phyloP scores from a whole-genome alignment of 2,329 filamentous ascomycete species.

The Aquanectria penicillioides region DNA sequence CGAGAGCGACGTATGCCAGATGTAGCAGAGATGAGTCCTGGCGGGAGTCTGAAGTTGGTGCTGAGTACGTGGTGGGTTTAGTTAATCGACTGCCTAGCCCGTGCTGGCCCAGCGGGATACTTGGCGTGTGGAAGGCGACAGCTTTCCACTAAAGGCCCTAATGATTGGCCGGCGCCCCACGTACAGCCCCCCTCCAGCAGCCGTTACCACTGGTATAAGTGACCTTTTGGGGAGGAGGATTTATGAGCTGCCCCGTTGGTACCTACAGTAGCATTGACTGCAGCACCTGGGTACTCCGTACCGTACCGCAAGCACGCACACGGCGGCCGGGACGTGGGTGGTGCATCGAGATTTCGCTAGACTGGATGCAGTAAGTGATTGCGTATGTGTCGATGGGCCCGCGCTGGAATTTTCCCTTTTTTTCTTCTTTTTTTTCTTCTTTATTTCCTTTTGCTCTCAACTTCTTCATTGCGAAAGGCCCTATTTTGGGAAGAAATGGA shows the following conservation, averaged over 20 bases:
- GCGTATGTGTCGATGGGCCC: constrained; percentile 4
- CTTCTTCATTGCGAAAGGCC: too few relatives aligned
- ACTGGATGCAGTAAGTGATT: constrained; percentile 5
- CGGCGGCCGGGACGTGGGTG: too few relatives aligned
- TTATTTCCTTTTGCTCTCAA: neutral
- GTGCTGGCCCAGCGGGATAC: constrained; percentile 1
- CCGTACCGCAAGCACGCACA: too few relatives aligned
- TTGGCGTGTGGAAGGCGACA: constrained; percentile 36
- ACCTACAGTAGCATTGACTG: too few relatives aligned
- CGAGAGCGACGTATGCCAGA: neutral
- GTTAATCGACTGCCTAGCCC: constrained; percentile 17
- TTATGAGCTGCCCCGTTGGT: too few relatives aligned
- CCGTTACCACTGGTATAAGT: too few relatives aligned
- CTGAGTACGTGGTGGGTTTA: constrained; percentile 6
- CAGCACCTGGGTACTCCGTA: too few relatives aligned
- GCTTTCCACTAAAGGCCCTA: constrained; percentile 27
- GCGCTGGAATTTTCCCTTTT: neutral
- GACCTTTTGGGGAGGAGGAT: too few relatives aligned
- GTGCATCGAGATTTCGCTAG: neutral
- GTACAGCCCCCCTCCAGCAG: too few relatives aligned
- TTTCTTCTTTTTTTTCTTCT: neutral
- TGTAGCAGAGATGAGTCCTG: too few relatives aligned
- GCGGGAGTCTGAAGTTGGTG: neutral
- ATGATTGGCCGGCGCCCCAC: constrained; percentile 35
- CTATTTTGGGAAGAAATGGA: too few relatives aligned